Conservation (phyloP, 2,329 filamentous ascomycete species). For the Aspergillus thermomutatus region DNA sequence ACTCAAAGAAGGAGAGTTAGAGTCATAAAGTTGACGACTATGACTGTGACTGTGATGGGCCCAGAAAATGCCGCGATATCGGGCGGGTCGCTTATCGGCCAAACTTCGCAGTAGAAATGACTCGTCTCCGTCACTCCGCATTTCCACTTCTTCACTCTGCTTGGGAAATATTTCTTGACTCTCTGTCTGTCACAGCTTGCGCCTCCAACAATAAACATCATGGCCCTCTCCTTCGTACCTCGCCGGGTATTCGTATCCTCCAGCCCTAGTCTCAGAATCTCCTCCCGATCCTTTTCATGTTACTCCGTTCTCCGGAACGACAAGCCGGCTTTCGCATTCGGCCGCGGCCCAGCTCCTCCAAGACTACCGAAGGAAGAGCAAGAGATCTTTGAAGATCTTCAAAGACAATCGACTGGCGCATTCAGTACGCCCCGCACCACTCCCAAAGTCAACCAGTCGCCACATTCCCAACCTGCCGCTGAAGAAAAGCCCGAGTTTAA, state of each 20-base stretch:
- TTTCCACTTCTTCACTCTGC: slow-evolving; percentile 1
- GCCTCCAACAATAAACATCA: slow-evolving; percentile 6
- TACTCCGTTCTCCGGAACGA: slow-evolving; percentile 22
- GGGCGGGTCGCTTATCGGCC: slow-evolving; percentile 15
- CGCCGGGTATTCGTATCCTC: slow-evolving; percentile 45
- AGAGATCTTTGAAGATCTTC: slow-evolving; percentile 83
- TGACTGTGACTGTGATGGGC: background rate
- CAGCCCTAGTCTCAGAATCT: slow-evolving; percentile 21
- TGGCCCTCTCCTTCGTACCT: slow-evolving; percentile 17
- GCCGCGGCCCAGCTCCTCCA: slow-evolving; percentile 66
- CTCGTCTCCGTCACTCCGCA: slow-evolving; percentile 13
- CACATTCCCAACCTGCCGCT: slow-evolving; percentile 27
- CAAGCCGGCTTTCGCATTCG: slow-evolving; percentile 32
- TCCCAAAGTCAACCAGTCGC: slow-evolving; percentile 51
- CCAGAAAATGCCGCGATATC: slow-evolving; percentile 27
- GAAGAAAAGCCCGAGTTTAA: slow-evolving; percentile 42
- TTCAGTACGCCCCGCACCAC: slow-evolving; percentile 61
- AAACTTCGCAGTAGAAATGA: background rate
- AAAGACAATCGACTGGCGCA: slow-evolving; percentile 70
- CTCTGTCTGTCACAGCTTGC: background rate
- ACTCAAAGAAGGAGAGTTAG: slow-evolving; percentile 1
- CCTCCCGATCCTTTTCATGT: slow-evolving; percentile 26
- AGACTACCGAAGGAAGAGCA: slow-evolving; percentile 85
- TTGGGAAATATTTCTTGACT: background rate
- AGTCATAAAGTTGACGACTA: background rate